Base-by-base conservation (phyloP, 148 eudicot species). In the Selenicereus undatus region DNA sequence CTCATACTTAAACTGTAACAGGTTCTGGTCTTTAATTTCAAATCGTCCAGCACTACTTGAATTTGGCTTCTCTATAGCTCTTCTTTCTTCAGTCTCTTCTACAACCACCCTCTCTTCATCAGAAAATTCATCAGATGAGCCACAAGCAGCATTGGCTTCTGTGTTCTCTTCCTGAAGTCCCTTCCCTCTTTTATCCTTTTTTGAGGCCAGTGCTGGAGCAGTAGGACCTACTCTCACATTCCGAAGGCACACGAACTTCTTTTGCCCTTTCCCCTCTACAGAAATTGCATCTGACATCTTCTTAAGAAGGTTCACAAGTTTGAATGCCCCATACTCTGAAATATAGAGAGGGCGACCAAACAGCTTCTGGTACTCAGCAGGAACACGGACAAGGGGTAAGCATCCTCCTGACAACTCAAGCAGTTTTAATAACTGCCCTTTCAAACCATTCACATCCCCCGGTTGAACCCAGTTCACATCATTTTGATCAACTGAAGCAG, bases 241-340 rank as follows among this genome's bases (percentile, higher is more conserved):
- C 39, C 82, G 83, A 76, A 96, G 91, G 82, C 82, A 90, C 54
- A 91, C 91, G 78, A 83, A 80, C 80, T 83, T 96, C 81, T 77
- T 90, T 24, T 86, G 88, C 29, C 97, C 98, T 81, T 87, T 89
- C 50, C 98, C 99, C 72, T 85, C 92, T 22, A 96, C 81, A 21
- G 84, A 52, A 42, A 96, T 79, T 54, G 83, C 81, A 86, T 92
- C 98, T 18, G 86, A 84, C 92, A 93, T 88, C 85, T 88, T 96
- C 80, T 89, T 89, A n/a, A 96, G 79, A 86, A 96, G 99, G 86
- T 88, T 82, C 71, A 93, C 90, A 79, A 96, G 94, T 82, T 96
- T 96, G 26, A 21, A 24, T 26, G 91, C 87, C 71, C 99, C 98
- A 82, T 96, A 96, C 48, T 96, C 95, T 75, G 92, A 81, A 60